Base-by-base conservation (phyloP, 441 rosid genomes). In the Kokia cookei region DNA sequence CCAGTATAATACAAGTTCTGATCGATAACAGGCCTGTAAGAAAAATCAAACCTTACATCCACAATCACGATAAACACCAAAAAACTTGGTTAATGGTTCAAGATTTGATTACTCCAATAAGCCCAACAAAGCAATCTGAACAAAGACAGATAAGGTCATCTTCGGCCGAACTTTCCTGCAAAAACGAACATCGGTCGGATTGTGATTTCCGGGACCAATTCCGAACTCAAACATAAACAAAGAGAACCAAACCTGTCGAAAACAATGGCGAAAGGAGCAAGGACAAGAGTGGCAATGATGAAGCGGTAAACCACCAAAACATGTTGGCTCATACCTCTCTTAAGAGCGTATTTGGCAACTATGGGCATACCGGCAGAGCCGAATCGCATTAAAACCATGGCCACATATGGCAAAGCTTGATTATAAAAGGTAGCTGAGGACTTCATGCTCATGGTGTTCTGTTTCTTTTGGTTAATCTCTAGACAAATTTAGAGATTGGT, bases 1-100 rank as follows among this genome's bases (percentile, higher is more conserved):
- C 95, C 95, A 0, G 88, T 86, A 74, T 87, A 90, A 76, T 50
- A 86, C 48, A 90, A 75, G 72, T 87, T 90, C 79, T 90, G 95
- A 65, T 87, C 93, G 2, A 90, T 79, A 15, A 84, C 82, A 19
- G 95, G 95, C 83, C 95, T 90, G 83, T 69, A 75, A 3, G 53
- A 19, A 35, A 43, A 7, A 37, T 61, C 7, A 5, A 53, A 53
- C 7, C 12, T 53, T 17, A 53, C 9, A 10, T 53, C 58, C 26
- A 1, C 11, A n/a, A 54, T 19, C 27, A 4, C 10, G 61, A 57
- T 9, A 22, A 22, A 57, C 13, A 17, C 19, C 19, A 2, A 58
- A 55, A 61, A 37, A 14, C 13, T 7, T 58, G 37, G 14, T 66
- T 15, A 19, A 27, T 7, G 8, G 7, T 50, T 19, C 27, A 29